Conservation (phyloP, 1,139 yeast genomes). For the Arxiozyma slooffiae region DNA sequence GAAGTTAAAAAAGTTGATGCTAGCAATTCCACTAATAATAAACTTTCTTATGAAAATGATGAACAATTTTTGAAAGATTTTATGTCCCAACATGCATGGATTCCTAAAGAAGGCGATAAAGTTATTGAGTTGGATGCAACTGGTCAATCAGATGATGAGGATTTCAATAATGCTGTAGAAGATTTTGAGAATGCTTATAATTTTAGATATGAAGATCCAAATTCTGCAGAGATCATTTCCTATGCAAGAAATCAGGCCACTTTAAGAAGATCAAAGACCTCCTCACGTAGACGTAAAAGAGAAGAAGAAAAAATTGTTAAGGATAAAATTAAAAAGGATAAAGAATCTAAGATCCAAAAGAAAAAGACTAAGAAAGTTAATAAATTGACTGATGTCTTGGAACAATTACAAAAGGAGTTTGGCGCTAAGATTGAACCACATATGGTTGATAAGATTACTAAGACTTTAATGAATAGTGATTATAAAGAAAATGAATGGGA, state of each 20-base stretch:
- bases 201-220: constrained; percentile 88
- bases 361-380: constrained; percentile 68
- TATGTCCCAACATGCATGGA: constrained; percentile 77
- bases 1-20: constrained; percentile 31
- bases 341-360: constrained; percentile 55
- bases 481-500: constrained; percentile 94
- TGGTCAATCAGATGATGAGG: constrained; percentile 48
- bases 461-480: constrained; percentile 71
- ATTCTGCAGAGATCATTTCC: constrained; percentile 83
- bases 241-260: constrained; percentile 96
- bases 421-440: constrained; percentile 64
- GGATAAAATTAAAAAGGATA: constrained; percentile 43
- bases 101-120: constrained; percentile 52
- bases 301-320: constrained; percentile 54
- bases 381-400: constrained; percentile 66
- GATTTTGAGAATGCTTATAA: constrained; percentile 86
- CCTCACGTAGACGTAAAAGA: constrained; percentile 73
- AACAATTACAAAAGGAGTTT: constrained; percentile 68
- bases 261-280: constrained; percentile 67
- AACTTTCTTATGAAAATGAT: constrained; percentile 57
- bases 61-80: constrained; percentile 65
- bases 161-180: constrained; percentile 87
- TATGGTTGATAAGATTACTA: constrained; percentile 54
- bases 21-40: constrained; percentile 17
- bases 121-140: constrained; percentile 45